Evolutionary conservation across 257 asterid genomes (phyloP), one percentile per base, ranked within the genome.

Genomic region (Handroanthus guayacan): DNA sequence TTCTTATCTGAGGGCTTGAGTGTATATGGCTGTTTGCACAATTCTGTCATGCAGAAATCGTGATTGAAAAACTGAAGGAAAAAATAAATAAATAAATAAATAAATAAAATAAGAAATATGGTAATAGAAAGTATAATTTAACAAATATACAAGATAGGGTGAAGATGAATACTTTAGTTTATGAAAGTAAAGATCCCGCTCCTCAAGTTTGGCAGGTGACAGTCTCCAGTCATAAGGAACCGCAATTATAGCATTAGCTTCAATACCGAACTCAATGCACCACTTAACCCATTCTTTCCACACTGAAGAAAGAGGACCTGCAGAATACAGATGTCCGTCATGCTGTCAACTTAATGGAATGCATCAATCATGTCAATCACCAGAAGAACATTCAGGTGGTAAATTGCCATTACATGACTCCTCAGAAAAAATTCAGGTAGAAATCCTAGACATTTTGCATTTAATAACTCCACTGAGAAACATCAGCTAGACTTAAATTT

Each of bases 231-330:
- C 99, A 79, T 92, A 95, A 57, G 99, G 99, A 78, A 75, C 99
- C 0, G 99, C 99, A 69, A 95, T 78, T 76, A 95, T 95, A 64
- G 99, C 97, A 85, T 95, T 92, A 79, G 99, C 90, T 85, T 95
- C 99, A 74, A 95, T 87, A 45, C 99, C 99, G 82, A 95, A 95
- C 88, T 95, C 98, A 86, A 95, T 92, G 90, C 99, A 95, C 99
- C 99, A 95, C 83, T 92, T 95, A 78, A 95, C 87, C 98, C 99
- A 95, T 62, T 95, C 99, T 85, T 95, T 95, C 99, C 99, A 95
- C 79, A 95, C 99, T 41, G 99, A 92, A 50, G 99, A 91, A 68
- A 95, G 92, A 76, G 99, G 99, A 86, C 99, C 99, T 95, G 89
- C 82, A 84, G 48, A 67, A 78, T 50, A 47, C 50, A 68, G 68